Evolutionary conservation across 352 stramenopile genomes (phyloP).

Genomic region (Globisporangium nagaii): DNA sequence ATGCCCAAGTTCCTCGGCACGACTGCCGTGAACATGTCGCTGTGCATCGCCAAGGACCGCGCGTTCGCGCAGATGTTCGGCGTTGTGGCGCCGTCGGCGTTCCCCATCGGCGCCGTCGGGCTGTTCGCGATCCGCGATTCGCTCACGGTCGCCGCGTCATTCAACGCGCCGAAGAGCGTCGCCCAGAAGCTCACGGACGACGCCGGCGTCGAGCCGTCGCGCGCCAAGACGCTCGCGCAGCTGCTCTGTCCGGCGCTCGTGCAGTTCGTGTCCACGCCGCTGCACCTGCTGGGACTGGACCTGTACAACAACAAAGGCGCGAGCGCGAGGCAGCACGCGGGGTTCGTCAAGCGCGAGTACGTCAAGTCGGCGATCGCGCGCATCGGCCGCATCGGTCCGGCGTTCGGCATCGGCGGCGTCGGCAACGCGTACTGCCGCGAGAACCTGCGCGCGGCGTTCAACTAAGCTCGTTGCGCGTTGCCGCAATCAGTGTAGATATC

Average conservation of each 20-base stretch:
- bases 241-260: slow-evolving; percentile 78
- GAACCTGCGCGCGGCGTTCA: slow-evolving; percentile 30
- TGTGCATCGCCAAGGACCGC: slow-evolving; percentile 89
- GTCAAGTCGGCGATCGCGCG: slow-evolving; percentile 78
- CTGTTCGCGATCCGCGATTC: slow-evolving; percentile 87
- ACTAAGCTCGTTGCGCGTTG: no score
- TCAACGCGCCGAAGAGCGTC: slow-evolving; percentile 78
- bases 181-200: slow-evolving; percentile 58
- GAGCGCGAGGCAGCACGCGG: slow-evolving; percentile 22
- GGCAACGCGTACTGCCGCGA: slow-evolving; percentile 76
- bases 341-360: slow-evolving; percentile 80
- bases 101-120: slow-evolving; percentile 72
- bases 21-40: slow-evolving; percentile 88
- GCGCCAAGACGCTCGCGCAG: slow-evolving; percentile 64
- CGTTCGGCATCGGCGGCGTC: slow-evolving; percentile 87
- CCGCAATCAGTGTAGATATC: no score
- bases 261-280: slow-evolving; percentile 85
- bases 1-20: slow-evolving; percentile 88
- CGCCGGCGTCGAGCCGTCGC: slow-evolving; percentile 34
- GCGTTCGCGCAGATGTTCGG: slow-evolving; percentile 91
- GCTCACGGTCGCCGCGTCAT: slow-evolving; percentile 82
- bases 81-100: slow-evolving; percentile 64
- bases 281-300: slow-evolving; percentile 86
- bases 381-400: slow-evolving; percentile 83
- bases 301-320: slow-evolving; percentile 81